Evolutionary conservation across 2,329 filamentous ascomycete genomes (phyloP).

Genomic region (Huntiella abstrusa): DNA sequence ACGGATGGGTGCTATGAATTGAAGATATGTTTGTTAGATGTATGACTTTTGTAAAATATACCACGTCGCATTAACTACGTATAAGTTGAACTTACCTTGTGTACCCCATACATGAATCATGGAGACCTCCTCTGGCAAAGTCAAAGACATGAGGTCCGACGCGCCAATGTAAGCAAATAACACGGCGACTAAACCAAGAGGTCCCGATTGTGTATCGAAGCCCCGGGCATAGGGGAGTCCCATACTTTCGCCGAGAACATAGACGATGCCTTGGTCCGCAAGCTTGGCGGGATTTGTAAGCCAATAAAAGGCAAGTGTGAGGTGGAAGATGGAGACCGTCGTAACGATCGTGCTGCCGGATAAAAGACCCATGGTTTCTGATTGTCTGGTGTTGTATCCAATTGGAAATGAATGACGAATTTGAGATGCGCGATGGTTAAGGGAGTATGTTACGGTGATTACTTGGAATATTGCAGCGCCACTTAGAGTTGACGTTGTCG

Average conservation of each 20-base stretch:
- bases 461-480: too few relatives aligned
- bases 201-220: conserved; percentile 50
- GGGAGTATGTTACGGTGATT: too few relatives aligned
- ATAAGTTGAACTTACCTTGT: conserved; percentile 34
- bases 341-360: conserved; percentile 67
- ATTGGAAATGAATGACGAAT: too few relatives aligned
- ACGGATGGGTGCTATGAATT: conserved; percentile 37
- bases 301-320: conserved; percentile 71
- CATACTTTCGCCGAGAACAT: conserved; percentile 67
- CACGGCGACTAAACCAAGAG: conserved; percentile 54
- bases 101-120: conserved; percentile 45
- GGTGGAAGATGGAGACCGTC: conserved; percentile 63
- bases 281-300: conserved; percentile 53
- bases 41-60: not conserved
- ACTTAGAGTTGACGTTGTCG: too few relatives aligned
- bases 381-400: too few relatives aligned
- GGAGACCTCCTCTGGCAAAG: conserved; percentile 47
- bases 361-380: conserved; percentile 51
- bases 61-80: conserved; percentile 8
- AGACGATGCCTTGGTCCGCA: conserved; percentile 63
- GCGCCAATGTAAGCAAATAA: conserved; percentile 43
- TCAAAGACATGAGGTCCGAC: conserved; percentile 46
- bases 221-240: conserved; percentile 49
- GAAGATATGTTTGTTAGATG: not conserved
- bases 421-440: too few relatives aligned